These are phyloP conservation scores for Plasmodium knowlesi DNA, from an alignment of 169 alveolate species.

Conservation along the genomic window DNA sequence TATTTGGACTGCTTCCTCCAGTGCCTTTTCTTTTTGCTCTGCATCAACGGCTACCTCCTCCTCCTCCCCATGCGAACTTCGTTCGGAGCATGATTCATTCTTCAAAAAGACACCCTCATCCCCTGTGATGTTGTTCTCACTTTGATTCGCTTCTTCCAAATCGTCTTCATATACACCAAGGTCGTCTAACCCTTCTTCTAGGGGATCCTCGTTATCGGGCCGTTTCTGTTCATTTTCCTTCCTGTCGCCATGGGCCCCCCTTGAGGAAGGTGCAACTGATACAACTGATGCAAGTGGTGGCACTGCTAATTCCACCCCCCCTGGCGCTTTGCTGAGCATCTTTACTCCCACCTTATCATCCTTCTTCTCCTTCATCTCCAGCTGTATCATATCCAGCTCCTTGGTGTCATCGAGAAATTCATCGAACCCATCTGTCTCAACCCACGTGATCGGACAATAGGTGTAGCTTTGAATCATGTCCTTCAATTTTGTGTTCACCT, in stretches of 20 bases:
- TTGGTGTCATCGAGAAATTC: slow-evolving; percentile 64
- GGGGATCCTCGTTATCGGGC: not conserved
- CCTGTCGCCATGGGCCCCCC: not conserved
- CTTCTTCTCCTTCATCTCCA: slow-evolving; percentile 34
- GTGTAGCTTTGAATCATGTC: slow-evolving; percentile 15
- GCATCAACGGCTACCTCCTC: not conserved
- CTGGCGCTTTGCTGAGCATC: not conserved
- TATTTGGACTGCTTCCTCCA: slow-evolving; percentile 12
- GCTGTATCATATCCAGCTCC: slow-evolving; percentile 35
- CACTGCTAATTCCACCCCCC: no score
- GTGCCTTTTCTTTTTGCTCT: slow-evolving; percentile 21
- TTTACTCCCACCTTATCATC: not conserved
- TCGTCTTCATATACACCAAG: not conserved
- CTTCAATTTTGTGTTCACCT: not conserved
- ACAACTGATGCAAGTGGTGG: no score
- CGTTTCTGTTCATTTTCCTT: not conserved
- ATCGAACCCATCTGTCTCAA: slow-evolving; percentile 68
- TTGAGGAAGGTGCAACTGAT: not conserved
- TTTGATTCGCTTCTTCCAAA: not conserved
- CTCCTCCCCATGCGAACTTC: not conserved
- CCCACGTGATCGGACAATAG: slow-evolving; percentile 48
- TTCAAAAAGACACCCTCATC: not conserved
- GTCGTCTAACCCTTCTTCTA: not conserved
- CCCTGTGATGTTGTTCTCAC: not conserved
- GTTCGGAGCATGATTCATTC: not conserved